A percentile compares a stretch with the other conserved stretches of the same genome.
Conservation (phyloP, 441 rosid genomes). For the Gossypium lobatum region DNA sequence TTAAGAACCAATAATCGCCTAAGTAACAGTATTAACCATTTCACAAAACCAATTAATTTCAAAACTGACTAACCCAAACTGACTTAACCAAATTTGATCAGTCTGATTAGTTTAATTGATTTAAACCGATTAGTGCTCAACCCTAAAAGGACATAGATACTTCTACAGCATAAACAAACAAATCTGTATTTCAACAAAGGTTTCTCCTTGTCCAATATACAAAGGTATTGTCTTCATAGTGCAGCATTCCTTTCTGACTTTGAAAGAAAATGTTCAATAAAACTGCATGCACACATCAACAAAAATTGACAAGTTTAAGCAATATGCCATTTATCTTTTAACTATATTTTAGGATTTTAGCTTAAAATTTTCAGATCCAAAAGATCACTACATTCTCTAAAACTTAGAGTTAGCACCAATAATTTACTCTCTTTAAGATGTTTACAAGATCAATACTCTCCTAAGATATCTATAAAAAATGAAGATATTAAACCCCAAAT, state of each 20-base stretch:
- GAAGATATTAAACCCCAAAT: background rate
- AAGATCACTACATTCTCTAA: constrained; percentile 2
- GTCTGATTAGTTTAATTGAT: too few species aligned
- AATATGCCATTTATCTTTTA: constrained; percentile 3
- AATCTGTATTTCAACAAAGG: background rate
- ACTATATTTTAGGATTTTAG: background rate
- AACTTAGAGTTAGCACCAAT: background rate
- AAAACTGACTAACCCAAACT: too few species aligned
- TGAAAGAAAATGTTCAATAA: constrained; percentile 2
- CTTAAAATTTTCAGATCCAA: background rate
- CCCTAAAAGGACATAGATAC: background rate
- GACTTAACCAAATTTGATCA: too few species aligned
- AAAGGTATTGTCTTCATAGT: background rate
- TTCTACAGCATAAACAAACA: background rate
- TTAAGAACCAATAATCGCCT: background rate
- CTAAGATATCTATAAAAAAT: background rate
- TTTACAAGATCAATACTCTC: background rate
- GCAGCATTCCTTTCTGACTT: background rate
- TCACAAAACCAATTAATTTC: too few species aligned
- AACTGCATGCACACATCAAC: background rate
- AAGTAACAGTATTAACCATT: background rate
- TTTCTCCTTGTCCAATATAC: background rate
- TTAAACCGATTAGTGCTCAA: background rate
- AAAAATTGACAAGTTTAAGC: background rate
- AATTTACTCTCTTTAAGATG: background rate